Evolutionary conservation across 139 green algal species (phyloP).

Genomic region (Edaphochlamys debaryana): DNA sequence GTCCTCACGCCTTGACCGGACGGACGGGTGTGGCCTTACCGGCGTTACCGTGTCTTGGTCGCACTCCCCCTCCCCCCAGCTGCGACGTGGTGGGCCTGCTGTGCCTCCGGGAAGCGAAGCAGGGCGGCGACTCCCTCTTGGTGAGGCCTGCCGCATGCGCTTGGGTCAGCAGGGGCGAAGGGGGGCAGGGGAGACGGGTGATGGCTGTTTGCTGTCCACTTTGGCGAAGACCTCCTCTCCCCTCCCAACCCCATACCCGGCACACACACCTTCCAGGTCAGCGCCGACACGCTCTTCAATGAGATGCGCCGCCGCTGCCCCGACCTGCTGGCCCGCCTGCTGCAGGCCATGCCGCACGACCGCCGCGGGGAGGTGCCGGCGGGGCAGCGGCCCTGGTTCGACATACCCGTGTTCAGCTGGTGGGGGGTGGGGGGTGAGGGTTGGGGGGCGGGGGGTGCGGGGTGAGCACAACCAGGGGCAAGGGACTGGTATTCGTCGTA

Average conservation of each 20-base stretch:
- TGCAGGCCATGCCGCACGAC: slow-evolving; percentile 33
- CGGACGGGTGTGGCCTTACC: too few relatives aligned
- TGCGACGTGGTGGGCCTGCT: slow-evolving; percentile 43
- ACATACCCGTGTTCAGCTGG: slow-evolving; percentile 42
- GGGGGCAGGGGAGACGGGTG: too few relatives aligned
- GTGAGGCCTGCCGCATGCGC: too few relatives aligned
- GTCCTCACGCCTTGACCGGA: too few relatives aligned
- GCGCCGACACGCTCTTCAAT: slow-evolving; percentile 17
- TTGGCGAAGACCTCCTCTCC: too few relatives aligned
- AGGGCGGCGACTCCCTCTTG: slow-evolving; percentile 18
- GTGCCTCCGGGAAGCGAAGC: slow-evolving; percentile 19
- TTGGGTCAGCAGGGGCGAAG: too few relatives aligned
- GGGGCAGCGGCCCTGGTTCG: slow-evolving; percentile 31
- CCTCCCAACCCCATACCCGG: too few relatives aligned
- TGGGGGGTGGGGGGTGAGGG: not conserved
- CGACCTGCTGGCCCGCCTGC: slow-evolving; percentile 12
- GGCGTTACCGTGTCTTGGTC: too few relatives aligned
- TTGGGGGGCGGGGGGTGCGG: not conserved
- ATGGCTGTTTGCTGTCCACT: too few relatives aligned
- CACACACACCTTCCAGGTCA: too few relatives aligned
- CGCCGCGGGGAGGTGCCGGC: slow-evolving; percentile 32
- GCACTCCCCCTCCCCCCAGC: not conserved
- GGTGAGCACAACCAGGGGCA: too few relatives aligned
- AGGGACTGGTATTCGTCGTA: too few relatives aligned
- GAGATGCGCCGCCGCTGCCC: not conserved